These are phyloP conservation scores for Globisporangium barbulae DNA, from an alignment of 352 stramenopile species.

Conservation along the genomic window DNA sequence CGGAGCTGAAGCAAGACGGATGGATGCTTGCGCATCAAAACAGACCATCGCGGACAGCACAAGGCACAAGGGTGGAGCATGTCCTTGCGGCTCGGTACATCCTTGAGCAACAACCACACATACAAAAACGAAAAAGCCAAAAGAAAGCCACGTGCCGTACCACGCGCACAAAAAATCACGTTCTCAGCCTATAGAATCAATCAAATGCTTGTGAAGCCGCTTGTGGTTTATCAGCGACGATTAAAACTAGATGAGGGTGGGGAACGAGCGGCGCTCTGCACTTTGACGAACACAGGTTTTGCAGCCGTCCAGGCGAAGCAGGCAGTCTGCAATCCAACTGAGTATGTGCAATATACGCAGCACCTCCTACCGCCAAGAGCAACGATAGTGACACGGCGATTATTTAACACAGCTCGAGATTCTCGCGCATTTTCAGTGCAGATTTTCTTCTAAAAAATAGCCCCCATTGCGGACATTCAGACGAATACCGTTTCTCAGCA, in stretches of 20 bases:
- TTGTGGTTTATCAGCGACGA: neutral
- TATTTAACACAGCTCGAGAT: neutral
- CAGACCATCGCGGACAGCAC: neutral
- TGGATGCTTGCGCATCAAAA: neutral
- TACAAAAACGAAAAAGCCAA: neutral
- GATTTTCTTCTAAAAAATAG: constrained; percentile 3
- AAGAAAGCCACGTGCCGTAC: neutral
- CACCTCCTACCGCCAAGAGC: neutral
- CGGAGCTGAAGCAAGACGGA: neutral
- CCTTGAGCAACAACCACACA: neutral
- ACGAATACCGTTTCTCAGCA: constrained; percentile 3
- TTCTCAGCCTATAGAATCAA: neutral
- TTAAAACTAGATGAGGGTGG: neutral
- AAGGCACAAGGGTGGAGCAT: neutral
- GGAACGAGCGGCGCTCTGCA: neutral
- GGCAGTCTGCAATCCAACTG: neutral
- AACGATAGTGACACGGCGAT: constrained; percentile 7
- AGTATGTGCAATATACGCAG: neutral
- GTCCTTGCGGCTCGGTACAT: neutral
- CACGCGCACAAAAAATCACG: neutral
- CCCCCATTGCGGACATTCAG: constrained; percentile 1
- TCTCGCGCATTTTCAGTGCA: neutral
- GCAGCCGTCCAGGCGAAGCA: neutral
- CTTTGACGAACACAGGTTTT: neutral
- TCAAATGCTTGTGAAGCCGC: neutral